These are phyloP conservation scores for Aristolochia californica DNA, from an alignment of 164 flowering plant genomes.

Conservation along the genomic window DNA sequence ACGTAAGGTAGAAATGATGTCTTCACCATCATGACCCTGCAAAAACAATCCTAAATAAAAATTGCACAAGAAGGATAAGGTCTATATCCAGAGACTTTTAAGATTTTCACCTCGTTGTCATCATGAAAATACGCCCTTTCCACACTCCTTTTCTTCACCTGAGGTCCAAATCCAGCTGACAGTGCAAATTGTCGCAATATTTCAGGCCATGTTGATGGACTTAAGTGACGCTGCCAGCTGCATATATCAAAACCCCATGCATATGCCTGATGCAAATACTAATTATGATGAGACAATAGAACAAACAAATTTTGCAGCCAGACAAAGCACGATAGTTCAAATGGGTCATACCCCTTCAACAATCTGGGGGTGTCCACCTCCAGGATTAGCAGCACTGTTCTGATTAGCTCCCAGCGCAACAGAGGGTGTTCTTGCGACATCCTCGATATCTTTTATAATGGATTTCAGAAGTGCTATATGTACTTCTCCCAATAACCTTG, in stretches of 20 bases:
- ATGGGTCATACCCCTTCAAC: conserved; percentile 71
- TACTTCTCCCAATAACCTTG: conserved; percentile 74
- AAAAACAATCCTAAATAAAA: conserved; percentile 5
- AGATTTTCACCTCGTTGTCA: conserved; percentile 49
- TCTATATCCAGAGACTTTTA: background rate
- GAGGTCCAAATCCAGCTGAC: conserved; percentile 85
- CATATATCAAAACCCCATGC: conserved; percentile 94
- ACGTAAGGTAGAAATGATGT: conserved; percentile 56
- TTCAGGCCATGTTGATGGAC: conserved; percentile 90
- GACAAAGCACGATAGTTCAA: background rate
- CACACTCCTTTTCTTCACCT: conserved; percentile 45
- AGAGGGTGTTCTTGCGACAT: conserved; percentile 78
- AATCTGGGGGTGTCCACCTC: conserved; percentile 88
- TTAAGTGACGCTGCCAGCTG: conserved; percentile 72
- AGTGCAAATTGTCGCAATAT: conserved; percentile 73
- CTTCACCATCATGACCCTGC: conserved; percentile 73
- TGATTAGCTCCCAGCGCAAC: conserved; percentile 54
- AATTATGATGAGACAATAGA: background rate
- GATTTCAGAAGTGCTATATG: conserved; percentile 66
- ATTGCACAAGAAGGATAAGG: background rate
- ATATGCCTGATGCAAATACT: conserved; percentile 50
- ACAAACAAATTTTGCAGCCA: background rate
- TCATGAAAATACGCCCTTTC: conserved; percentile 40
- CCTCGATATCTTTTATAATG: conserved; percentile 87
- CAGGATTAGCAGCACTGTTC: conserved; percentile 59